Evolutionary conservation across 805 yeast species (phyloP).

Genomic region (Myxozyma melibiosi): DNA sequence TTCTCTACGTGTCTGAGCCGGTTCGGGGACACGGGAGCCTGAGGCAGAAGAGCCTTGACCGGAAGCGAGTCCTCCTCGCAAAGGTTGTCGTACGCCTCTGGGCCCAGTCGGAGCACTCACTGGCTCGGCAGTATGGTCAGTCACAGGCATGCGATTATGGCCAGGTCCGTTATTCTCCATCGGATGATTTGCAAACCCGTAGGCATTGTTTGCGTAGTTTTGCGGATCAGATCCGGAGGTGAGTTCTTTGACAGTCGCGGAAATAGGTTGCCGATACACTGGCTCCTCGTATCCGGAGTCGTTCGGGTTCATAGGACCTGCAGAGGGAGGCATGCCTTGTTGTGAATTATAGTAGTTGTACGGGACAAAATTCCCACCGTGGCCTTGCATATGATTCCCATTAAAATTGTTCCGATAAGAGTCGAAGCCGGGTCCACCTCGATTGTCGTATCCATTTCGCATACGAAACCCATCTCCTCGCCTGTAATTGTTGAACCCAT

Average conservation of each 20-base stretch:
- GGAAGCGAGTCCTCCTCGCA: background rate
- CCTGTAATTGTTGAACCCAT: background rate
- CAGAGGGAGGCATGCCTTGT: background rate
- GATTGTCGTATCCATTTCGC: conserved; percentile 9
- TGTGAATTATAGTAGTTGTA: background rate
- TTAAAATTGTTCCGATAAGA: background rate
- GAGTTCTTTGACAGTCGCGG: background rate
- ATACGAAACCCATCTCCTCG: background rate
- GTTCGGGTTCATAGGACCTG: background rate
- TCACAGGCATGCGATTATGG: too few species aligned
- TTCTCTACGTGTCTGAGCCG: too few species aligned
- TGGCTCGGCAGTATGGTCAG: conserved; percentile 18
- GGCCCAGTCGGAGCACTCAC: conserved; percentile 24
- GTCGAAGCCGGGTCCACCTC: too few species aligned
- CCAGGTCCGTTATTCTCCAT: too few species aligned
- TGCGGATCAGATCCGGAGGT: background rate
- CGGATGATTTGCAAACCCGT: too few species aligned
- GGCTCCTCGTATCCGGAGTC: background rate
- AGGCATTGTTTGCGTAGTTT: too few species aligned
- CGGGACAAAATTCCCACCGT: background rate
- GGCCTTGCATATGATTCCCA: background rate
- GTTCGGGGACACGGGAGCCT: too few species aligned
- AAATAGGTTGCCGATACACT: too few species aligned
- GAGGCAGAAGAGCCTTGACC: too few species aligned
- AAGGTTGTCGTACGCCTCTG: conserved; percentile 2